These are phyloP conservation scores for Auricularia sp. DNA, from an alignment of 768 basidiomycete species.

Conservation along the genomic window DNA sequence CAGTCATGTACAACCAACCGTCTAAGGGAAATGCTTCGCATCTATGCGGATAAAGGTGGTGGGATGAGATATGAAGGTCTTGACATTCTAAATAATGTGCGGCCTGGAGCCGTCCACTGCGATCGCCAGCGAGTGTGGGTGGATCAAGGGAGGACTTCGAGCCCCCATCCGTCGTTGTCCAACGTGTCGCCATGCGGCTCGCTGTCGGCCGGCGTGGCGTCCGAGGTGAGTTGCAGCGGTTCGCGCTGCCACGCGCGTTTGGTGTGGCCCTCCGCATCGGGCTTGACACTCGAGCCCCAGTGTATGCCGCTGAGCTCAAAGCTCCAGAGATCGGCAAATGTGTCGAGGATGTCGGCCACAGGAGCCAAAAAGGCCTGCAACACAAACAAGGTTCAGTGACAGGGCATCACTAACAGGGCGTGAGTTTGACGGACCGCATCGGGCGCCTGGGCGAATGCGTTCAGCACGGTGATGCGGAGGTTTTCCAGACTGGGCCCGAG, in stretches of 20 bases:
- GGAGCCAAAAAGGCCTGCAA: slow-evolving; percentile 52
- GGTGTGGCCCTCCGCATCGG: slow-evolving; percentile 10
- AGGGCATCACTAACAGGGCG: background rate
- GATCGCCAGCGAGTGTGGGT: background rate
- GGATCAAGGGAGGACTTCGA: background rate
- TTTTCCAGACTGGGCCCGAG: slow-evolving; percentile 48
- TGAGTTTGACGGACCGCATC: background rate
- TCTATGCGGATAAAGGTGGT: too few species aligned
- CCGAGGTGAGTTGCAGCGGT: background rate
- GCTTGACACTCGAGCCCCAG: slow-evolving; percentile 48
- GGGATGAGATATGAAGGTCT: too few species aligned
- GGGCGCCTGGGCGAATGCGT: slow-evolving; percentile 1
- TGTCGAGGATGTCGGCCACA: slow-evolving; percentile 45
- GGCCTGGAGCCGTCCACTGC: background rate
- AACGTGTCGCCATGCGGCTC: background rate
- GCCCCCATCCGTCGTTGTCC: background rate
- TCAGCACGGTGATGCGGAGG: slow-evolving; percentile 47
- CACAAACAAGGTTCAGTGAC: slow-evolving; percentile 28
- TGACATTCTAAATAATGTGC: background rate
- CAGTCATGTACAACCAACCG: too few species aligned
- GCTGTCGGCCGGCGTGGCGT: background rate
- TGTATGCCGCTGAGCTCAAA: slow-evolving; percentile 72
- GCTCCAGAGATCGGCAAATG: slow-evolving; percentile 47
- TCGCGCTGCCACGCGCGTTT: background rate
- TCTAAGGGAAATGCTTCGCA: too few species aligned